Conservation (phyloP, 2,329 filamentous ascomycete species). For the Capronia coronata region DNA sequence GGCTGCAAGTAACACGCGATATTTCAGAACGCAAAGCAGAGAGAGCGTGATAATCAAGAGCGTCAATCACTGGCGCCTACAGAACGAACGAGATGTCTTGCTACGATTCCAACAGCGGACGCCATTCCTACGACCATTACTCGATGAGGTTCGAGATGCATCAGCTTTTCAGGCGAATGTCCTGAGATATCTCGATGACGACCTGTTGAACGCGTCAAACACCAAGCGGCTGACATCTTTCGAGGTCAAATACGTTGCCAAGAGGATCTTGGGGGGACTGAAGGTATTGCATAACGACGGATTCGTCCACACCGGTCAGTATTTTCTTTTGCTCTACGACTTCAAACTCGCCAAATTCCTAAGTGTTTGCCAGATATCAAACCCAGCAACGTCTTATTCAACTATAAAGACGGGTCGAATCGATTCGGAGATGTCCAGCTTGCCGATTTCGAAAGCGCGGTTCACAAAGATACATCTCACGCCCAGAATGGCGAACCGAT, state of each 20-base stretch:
- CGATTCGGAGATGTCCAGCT: no score
- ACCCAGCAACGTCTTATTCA: no score
- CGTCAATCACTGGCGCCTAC: no score
- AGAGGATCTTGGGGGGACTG: slow-evolving; percentile 16
- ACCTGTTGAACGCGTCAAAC: slow-evolving; percentile 25
- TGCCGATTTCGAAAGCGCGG: no score
- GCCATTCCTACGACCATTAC: slow-evolving; percentile 12
- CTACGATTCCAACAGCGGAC: slow-evolving; percentile 27
- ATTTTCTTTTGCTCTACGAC: no score
- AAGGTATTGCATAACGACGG: slow-evolving; percentile 18
- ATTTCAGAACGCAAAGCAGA: no score
- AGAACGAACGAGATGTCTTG: slow-evolving; percentile 30
- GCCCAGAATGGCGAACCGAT: no score
- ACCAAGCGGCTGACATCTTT: slow-evolving; percentile 17
- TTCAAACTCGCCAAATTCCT: not conserved
- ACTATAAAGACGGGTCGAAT: no score
- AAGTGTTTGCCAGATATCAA: not conserved
- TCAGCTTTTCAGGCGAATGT: slow-evolving; percentile 24
- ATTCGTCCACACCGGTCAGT: slow-evolving; percentile 27
- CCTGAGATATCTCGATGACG: slow-evolving; percentile 28
- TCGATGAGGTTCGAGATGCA: not conserved
- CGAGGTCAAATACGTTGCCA: slow-evolving; percentile 20
- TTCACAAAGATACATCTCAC: no score
- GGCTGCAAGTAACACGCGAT: no score
- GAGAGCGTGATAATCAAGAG: no score